Evolutionary conservation across 257 asterid genomes (phyloP), one percentile per base, ranked within the genome.

Genomic region (Capsicum pubescens): DNA sequence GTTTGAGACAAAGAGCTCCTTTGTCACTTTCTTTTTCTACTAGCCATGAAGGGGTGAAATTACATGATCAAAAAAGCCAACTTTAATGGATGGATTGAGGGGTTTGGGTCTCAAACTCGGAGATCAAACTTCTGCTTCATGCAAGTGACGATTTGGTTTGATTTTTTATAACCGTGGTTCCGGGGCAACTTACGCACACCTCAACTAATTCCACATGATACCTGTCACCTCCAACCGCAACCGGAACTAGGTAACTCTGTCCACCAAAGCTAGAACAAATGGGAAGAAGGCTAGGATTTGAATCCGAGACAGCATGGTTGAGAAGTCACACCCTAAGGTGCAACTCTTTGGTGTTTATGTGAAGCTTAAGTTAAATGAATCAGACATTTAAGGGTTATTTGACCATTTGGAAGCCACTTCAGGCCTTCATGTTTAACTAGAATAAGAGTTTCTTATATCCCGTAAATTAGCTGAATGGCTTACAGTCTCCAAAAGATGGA

Each of bases 11-110:
- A n/a, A 61, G 67, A 60, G 68, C 19, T 61, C 68, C 68, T 61
- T 61, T 19, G 35, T 21, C 48, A 44, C 48, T 1, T 21, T 21
- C 68, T 19, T 1, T 9, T 21, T 61, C 19, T 61, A 61, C 36
- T 61, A 19, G 68, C 68, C 36, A 9, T 61, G 15, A 19, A 61
- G 68, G 36, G 36, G 36, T 0, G 3, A 60, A 60, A 60, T 60
- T 60, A 60, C 36, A 60, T 19, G 67, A 60, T 61, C 7, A 61
- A 7, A 63, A 63, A 63, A 63, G 69, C 16, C 69, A 63, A 21
- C 39, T 63, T 63, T 10, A 64, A 64, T 64, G 71, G n/a, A 32
- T 64, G 71, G 36, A 64, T 64, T 32, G 26, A 64, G 71, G 70
- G 44, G 69, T 12, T 64, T 12, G 42, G 71, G 1, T 11, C 71